Evolutionary conservation across 148 eudicot genomes (phyloP), one percentile per base, ranked within the genome.

Genomic region (Beta vulgaris): DNA sequence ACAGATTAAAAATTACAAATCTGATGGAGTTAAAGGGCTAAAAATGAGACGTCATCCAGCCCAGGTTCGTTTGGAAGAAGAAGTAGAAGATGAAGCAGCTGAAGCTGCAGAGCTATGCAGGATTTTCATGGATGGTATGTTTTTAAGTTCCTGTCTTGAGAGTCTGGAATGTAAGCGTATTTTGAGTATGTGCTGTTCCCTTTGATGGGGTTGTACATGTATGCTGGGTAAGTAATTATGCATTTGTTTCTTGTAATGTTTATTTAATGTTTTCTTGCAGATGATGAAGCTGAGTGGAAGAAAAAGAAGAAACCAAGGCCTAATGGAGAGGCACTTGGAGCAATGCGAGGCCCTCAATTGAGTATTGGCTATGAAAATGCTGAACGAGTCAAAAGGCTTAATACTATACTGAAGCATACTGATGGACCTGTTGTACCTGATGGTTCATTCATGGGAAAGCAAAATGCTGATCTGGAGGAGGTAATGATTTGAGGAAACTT

Each of bases 101-200:
- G 97, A 95, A 88, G 99, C 97, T 18, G 97, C 92, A 34, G 99
- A 95, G 73, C 75, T 95, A 49, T 88, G 97, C 88, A 84, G 88
- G 80, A 84, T 95, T 86, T 88, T 95, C 51, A 85, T 89, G 90
- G 92, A 92, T 69, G 99, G 99, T 92, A 90, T 18, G 80, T 25
- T 72, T 57, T 71, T 16, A 48, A 69, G 28, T 68, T 61, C 31
- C 54, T 32, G 25, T 14, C 25, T 63, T 12, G 59, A 66, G 51
- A 58, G 6, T 21, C 11, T 43, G 14, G 3, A 16, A 12, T 26
- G 7, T 67, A 26, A 67, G 49, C 59, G 62, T 64, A 59, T 34
- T 29, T 7, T 23, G 44, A 37, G 23, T 13, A 32, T 26, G 31
- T 54, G 12, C 28, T 16, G 21, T 48, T 66, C 15, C 23, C 29